Evolutionary conservation across 2,329 filamentous ascomycete genomes (phyloP).

Genomic region (Calonectria leucothoes): DNA sequence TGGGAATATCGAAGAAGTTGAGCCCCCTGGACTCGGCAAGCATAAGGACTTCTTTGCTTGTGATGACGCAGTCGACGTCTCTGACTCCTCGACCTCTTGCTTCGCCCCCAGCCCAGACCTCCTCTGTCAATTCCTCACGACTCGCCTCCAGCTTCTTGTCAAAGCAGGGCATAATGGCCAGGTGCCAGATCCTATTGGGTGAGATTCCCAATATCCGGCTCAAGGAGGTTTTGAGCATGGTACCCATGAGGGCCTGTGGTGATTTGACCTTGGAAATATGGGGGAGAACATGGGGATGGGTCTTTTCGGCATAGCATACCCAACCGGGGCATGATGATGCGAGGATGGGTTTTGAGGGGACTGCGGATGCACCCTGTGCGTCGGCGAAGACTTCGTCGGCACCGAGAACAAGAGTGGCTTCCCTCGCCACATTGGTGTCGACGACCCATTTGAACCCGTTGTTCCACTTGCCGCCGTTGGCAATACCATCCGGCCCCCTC

Average conservation of each 20-base stretch:
- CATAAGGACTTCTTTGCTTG: slow-evolving; percentile 92
- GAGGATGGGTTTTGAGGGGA: slow-evolving; percentile 70
- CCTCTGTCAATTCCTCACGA: slow-evolving; percentile 88
- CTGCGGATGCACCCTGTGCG: slow-evolving; percentile 31
- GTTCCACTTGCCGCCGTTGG: slow-evolving; percentile 74
- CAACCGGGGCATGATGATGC: slow-evolving; percentile 95
- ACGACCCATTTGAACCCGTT: slow-evolving; percentile 90
- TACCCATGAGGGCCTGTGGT: slow-evolving; percentile 91
- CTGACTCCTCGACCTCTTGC: slow-evolving; percentile 70
- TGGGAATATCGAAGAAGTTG: slow-evolving; percentile 79
- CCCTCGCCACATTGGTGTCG: slow-evolving; percentile 86
- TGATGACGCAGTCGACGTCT: slow-evolving; percentile 98
- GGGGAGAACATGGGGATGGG: slow-evolving; percentile 91
- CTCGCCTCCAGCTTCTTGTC: slow-evolving; percentile 99
- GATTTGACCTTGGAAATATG: slow-evolving; percentile 94
- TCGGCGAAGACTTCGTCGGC: slow-evolving; percentile 74
- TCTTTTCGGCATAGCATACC: slow-evolving; percentile 99
- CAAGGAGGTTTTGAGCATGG: slow-evolving; percentile 87
- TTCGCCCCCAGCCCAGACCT: slow-evolving; percentile 72
- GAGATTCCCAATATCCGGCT: slow-evolving; percentile 78
- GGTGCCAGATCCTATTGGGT: slow-evolving; percentile 88
- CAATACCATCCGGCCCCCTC: slow-evolving; percentile 73
- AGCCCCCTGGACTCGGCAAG: slow-evolving; percentile 84
- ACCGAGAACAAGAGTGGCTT: slow-evolving; percentile 84
- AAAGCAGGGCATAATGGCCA: slow-evolving; percentile 98